A percentile compares a stretch with the other conserved stretches of the same genome.
Evolutionary conservation across 768 basidiomycete genomes (phyloP).

Genomic region (Psilocybe tampanensis): DNA sequence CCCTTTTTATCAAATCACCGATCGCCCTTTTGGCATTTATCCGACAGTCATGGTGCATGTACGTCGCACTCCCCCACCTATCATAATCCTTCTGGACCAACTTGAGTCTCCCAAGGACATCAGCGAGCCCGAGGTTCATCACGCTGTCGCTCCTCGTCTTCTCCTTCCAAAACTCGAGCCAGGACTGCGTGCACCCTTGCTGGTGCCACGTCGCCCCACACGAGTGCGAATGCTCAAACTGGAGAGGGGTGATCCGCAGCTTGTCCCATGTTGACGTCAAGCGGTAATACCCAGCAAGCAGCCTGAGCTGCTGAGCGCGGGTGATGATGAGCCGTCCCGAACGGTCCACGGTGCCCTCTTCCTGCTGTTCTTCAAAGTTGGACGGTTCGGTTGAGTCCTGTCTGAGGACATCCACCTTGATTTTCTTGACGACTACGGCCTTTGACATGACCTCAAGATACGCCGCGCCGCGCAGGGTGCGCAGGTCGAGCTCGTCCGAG

Average conservation of each 20-base stretch:
- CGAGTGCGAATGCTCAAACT: constrained; percentile 64
- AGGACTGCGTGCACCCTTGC: constrained; percentile 70
- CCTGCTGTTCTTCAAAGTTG: constrained; percentile 22
- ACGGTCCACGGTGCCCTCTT: constrained; percentile 32
- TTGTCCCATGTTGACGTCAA: constrained; percentile 69
- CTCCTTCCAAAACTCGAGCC: constrained; percentile 82
- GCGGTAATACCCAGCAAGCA: constrained; percentile 71
- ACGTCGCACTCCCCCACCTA: constrained; percentile 70
- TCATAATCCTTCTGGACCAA: constrained; percentile 70
- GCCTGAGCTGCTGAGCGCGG: constrained; percentile 60
- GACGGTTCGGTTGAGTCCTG: neutral
- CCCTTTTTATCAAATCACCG: constrained; percentile 51
- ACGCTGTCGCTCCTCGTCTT: constrained; percentile 65
- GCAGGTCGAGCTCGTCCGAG: constrained; percentile 68
- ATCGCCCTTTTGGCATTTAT: constrained; percentile 58
- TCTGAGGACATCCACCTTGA: constrained; percentile 30
- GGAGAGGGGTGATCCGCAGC: constrained; percentile 54
- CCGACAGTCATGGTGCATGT: constrained; percentile 80
- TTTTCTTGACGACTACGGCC: constrained; percentile 43
- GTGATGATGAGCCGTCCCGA: constrained; percentile 49
- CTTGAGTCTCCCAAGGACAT: constrained; percentile 67
- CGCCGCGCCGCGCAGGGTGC: constrained; percentile 60
- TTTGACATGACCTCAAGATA: constrained; percentile 79
- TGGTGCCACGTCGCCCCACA: constrained; percentile 76
- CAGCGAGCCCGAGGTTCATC: constrained; percentile 59